Conservation (phyloP, 2,329 filamentous ascomycete genomes). For the Aureobasidium sp. region DNA sequence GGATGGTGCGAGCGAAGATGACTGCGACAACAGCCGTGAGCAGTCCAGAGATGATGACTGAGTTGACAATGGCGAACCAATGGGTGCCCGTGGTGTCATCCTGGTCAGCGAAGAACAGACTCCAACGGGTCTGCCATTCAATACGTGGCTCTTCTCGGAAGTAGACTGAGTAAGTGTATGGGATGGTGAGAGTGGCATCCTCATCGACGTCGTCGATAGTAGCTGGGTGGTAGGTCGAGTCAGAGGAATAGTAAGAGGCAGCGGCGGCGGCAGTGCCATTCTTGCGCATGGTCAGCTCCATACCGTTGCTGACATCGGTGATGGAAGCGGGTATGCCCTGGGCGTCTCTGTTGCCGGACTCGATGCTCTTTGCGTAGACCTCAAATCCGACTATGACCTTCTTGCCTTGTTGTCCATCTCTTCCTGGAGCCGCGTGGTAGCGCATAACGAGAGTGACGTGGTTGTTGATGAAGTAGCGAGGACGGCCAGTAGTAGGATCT, state of each 20-base stretch:
- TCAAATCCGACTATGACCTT: constrained; percentile 85
- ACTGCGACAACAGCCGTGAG: constrained; percentile 72
- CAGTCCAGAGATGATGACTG: constrained; percentile 70
- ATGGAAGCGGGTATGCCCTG: constrained; percentile 61
- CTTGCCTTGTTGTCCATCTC: constrained; percentile 58
- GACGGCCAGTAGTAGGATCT: constrained; percentile 49
- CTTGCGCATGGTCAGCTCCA: constrained; percentile 60
- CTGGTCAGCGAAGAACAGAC: constrained; percentile 82
- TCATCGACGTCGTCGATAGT: constrained; percentile 49
- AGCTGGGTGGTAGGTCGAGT: constrained; percentile 53
- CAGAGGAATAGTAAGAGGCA: constrained; percentile 39
- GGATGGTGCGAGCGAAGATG: constrained; percentile 69
- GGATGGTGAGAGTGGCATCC: constrained; percentile 59
- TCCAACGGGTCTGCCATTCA: constrained; percentile 80
- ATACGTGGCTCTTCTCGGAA: constrained; percentile 74
- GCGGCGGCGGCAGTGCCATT: constrained; percentile 48
- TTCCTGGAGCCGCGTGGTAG: constrained; percentile 62
- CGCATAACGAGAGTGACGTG: constrained; percentile 80
- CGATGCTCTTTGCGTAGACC: constrained; percentile 79
- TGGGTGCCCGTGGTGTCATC: constrained; percentile 74
- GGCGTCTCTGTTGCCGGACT: constrained; percentile 50
- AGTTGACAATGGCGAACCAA: constrained; percentile 84
- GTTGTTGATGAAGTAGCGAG: constrained; percentile 72
- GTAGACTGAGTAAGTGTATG: constrained; percentile 85
- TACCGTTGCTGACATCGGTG: constrained; percentile 51